Evolutionary conservation across 192 early-diverging fungal genomes (phyloP), one percentile per base, ranked within the genome.

Genomic region (Entomortierella beljakovae): DNA sequence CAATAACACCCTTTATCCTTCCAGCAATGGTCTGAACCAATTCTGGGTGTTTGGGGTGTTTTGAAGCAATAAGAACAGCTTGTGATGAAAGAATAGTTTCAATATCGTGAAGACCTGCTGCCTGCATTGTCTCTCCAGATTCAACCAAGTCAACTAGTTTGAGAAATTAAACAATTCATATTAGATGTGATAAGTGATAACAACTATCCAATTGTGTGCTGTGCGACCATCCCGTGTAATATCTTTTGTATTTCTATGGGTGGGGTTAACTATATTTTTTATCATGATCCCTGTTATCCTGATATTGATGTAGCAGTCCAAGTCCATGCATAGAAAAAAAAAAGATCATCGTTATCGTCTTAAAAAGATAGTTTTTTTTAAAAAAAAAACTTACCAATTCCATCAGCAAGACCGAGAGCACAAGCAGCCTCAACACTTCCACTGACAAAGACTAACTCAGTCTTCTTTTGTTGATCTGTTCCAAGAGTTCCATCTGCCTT

Each of bases 121-220:
- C 98, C 50, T 95, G 90, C 98, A 99, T 99, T n/a, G 98, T 99
- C 61, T 99, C 97, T 64, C 98, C 98, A 23, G 94, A 95, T 85
- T 98, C 97, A 28, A 77, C 74, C 54, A 77, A 32, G 59, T 77
- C 74, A 1, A 77, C 74, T 77, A 38, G 13, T 64, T 35, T 2
- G 20, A 56, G 22, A 46, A 23, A 35, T 34, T 26, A 9, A 38
- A 5, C 8, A 22, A 57, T 6, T 23, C 29, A 15, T 18, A 37
- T 53, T 49, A 67, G 61, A 58, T 56, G 53, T 54, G 38, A 58
- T 60, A 70, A 70, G 35, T 2, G 32, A 43, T 13, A 3, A 56
- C 9, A 26, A 53, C 23, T 6, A 26, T 29, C 51, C 51, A 53
- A 53, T 53, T 53, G 25, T 10, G 4, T 7, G 20, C 35, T 57